phyloP scores from a whole-genome alignment of 2,329 filamentous ascomycete species.

The Trichoderma lentiforme region DNA sequence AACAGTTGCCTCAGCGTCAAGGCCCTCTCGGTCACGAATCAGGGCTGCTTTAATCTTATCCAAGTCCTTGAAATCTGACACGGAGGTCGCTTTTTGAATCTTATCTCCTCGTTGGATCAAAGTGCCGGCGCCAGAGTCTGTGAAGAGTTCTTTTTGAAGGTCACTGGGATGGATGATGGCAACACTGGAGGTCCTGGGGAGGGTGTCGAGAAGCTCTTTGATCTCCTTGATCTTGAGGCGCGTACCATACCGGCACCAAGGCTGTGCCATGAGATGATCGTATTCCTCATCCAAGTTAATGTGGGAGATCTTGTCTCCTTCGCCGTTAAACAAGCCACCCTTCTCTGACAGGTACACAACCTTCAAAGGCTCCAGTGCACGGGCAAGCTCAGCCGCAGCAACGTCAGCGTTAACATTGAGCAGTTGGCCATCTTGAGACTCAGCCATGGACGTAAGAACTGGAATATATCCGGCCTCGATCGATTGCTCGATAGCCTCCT shows the following conservation, averaged over 20 bases:
- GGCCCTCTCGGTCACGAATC: conserved; percentile 73
- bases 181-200: conserved; percentile 89
- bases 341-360: conserved; percentile 99
- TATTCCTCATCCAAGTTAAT: conserved; percentile 98
- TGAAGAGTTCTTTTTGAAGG: conserved; percentile 94
- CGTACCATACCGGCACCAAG: conserved; percentile 94
- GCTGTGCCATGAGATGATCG: conserved; percentile 84
- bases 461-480: conserved; percentile 90
- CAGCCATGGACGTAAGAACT: conserved; percentile 93
- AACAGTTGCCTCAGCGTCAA: conserved; percentile 79
- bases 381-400: conserved; percentile 87
- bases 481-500: conserved; percentile 81
- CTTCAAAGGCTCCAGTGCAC: conserved; percentile 87
- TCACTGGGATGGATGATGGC: conserved; percentile 97
- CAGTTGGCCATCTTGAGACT: conserved; percentile 85
- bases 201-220: conserved; percentile 83
- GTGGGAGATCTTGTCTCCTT: conserved; percentile 90
- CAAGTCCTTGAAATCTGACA: conserved; percentile 73
- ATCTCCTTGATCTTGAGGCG: conserved; percentile 97
- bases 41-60: conserved; percentile 77
- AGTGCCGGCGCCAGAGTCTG: conserved; percentile 90
- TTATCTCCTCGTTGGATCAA: conserved; percentile 90
- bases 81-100: conserved; percentile 67
- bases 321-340: conserved; percentile 90
- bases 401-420: conserved; percentile 98